phyloP scores from a whole-genome alignment of 192 early-diverging fungal genomes.

The Coemansia sp. region DNA sequence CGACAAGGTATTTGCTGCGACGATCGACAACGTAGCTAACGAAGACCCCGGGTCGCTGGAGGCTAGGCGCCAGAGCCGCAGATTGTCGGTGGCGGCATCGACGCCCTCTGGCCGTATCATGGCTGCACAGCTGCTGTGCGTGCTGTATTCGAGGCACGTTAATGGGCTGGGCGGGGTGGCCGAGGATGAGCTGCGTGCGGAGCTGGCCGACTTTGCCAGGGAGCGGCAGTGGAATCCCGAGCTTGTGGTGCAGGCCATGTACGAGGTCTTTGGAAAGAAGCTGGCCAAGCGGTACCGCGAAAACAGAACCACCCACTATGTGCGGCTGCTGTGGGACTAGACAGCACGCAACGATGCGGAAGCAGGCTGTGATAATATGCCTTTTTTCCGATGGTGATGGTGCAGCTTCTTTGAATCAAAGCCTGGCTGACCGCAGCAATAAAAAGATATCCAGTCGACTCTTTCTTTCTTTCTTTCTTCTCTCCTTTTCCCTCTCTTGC shows the following conservation, averaged over 20 bases:
- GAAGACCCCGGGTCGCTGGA: conserved; percentile 42
- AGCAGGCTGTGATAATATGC: too few relatives aligned
- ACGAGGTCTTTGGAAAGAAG: conserved; percentile 47
- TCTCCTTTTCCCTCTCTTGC: neutral
- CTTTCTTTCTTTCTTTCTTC: neutral
- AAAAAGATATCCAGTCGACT: neutral
- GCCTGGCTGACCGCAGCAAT: neutral
- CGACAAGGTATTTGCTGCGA: conserved; percentile 45
- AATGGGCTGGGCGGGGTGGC: conserved; percentile 25
- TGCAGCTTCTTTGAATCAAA: too few relatives aligned
- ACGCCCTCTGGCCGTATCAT: conserved; percentile 42
- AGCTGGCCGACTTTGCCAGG: conserved; percentile 44
- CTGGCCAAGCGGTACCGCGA: conserved; percentile 45
- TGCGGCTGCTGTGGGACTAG: conserved; percentile 43
- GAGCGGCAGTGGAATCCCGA: conserved; percentile 49
- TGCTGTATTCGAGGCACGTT: conserved; percentile 29
- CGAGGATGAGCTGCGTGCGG: conserved; percentile 37
- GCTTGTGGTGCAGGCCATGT: conserved; percentile 48
- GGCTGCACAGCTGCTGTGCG: conserved; percentile 46
- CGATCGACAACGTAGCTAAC: conserved; percentile 48
- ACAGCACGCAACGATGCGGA: too few relatives aligned
- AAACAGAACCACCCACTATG: conserved; percentile 33
- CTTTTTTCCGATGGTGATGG: too few relatives aligned
- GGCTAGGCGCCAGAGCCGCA: conserved; percentile 35
- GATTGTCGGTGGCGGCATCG: conserved; percentile 30